A percentile compares a stretch with the other conserved stretches of the same genome.
Conservation (phyloP, 306 rosid genomes). For the Psophocarpus tetragonolobus region DNA sequence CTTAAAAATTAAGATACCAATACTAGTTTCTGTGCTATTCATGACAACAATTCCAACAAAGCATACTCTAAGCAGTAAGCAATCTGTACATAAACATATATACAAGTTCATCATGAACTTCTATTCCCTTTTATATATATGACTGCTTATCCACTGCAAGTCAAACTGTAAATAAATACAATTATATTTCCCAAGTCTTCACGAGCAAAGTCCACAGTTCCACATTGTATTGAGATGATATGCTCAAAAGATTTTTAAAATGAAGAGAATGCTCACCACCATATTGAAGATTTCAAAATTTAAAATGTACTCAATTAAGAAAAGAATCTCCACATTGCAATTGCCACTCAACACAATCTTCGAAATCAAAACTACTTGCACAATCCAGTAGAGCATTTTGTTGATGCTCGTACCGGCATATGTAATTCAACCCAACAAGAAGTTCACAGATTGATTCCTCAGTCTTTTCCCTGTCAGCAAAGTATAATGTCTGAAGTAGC, state of each 20-base stretch:
- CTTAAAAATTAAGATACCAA: constrained; percentile 23
- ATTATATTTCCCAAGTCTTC: constrained; percentile 29
- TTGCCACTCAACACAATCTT: constrained; percentile 92
- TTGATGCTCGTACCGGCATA: constrained; percentile 87
- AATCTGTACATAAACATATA: constrained; percentile 42
- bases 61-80: constrained; percentile 30
- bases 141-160: constrained; percentile 45
- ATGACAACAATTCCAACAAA: constrained; percentile 30
- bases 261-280: constrained; percentile 48
- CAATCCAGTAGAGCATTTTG: constrained; percentile 87
- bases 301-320: constrained; percentile 47
- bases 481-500: constrained; percentile 76
- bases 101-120: constrained; percentile 40
- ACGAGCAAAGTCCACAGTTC: constrained; percentile 41
- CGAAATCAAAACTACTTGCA: constrained; percentile 88
- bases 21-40: constrained; percentile 15
- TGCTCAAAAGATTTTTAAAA: constrained; percentile 36
- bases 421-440: constrained; percentile 88
- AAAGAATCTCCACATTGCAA: constrained; percentile 76
- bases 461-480: constrained; percentile 67
- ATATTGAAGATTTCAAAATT: constrained; percentile 37
- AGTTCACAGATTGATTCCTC: constrained; percentile 75
- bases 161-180: constrained; percentile 48
- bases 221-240: constrained; percentile 40
- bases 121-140: constrained; percentile 36